Conservation (phyloP, 1,139 yeast genomes). For the Geotrichum fermentans region DNA sequence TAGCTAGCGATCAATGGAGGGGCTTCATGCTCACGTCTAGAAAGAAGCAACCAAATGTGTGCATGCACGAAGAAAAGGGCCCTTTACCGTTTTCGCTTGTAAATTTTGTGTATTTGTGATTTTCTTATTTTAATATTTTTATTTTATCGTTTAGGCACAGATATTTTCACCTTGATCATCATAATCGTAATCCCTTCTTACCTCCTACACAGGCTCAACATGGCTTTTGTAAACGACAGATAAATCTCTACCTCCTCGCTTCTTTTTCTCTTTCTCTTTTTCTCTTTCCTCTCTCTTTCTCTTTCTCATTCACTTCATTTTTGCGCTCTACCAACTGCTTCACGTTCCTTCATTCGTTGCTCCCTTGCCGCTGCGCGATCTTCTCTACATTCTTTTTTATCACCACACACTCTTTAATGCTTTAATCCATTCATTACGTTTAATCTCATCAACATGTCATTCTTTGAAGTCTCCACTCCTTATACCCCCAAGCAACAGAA, state of each 20-base stretch:
- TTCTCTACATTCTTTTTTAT: neutral
- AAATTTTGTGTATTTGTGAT: too few species aligned
- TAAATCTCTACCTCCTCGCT: neutral
- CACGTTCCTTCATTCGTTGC: constrained; percentile 2
- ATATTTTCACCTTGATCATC: too few species aligned
- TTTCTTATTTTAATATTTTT: neutral
- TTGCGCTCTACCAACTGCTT: neutral
- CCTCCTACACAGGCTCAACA: too few species aligned
- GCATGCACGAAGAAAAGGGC: too few species aligned
- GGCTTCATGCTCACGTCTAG: too few species aligned
- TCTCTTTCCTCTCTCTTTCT: neutral
- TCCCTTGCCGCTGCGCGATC: neutral
- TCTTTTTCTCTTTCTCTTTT: constrained; percentile 2
- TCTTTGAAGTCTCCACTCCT: constrained; percentile 11
- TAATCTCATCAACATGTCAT: constrained; percentile 4
- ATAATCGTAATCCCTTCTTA: too few species aligned
- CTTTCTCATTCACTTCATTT: neutral
- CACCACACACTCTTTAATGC: neutral
- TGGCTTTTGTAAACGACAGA: too few species aligned
- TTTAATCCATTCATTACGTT: neutral
- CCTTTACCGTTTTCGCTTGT: too few species aligned
- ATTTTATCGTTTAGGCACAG: too few species aligned
- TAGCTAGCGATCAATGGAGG: too few species aligned
- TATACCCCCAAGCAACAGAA: constrained; percentile 13
- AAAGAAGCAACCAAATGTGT: too few species aligned